These are phyloP conservation scores for Sarocladium oryzae DNA, from an alignment of 2,329 filamentous ascomycete genomes.

Conservation along the genomic window DNA sequence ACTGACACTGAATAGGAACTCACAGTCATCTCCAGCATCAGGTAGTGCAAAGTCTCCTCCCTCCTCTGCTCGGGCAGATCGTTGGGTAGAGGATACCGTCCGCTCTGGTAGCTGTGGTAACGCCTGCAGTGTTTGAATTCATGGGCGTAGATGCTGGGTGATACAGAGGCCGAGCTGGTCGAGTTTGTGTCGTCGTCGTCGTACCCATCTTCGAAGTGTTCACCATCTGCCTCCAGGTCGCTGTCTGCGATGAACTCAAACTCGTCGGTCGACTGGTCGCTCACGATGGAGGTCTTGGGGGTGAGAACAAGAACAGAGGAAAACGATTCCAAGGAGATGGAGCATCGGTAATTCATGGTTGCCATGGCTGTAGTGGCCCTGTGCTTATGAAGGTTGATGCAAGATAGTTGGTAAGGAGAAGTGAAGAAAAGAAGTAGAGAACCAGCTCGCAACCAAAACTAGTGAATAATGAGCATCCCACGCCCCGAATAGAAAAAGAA, in stretches of 20 bases:
- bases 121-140: slow-evolving; percentile 27
- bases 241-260: slow-evolving; percentile 21
- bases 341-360: slow-evolving; percentile 17
- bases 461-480: no score
- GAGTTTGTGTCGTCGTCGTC: slow-evolving; percentile 19
- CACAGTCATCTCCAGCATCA: slow-evolving; percentile 38
- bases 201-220: slow-evolving; percentile 14
- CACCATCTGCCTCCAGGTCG: slow-evolving; percentile 7
- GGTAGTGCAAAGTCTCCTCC: slow-evolving; percentile 38
- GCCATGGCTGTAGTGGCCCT: slow-evolving; percentile 6
- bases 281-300: not conserved
- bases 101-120: slow-evolving; percentile 38
- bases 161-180: slow-evolving; percentile 25
- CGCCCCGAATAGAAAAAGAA: no score
- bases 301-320: not conserved
- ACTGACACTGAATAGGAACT: not conserved
- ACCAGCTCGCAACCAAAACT: no score
- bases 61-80: slow-evolving; percentile 38
- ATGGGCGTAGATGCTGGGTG: slow-evolving; percentile 26
- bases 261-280: slow-evolving; percentile 21
- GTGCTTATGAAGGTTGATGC: not conserved
- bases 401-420: not conserved
- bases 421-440: not conserved
- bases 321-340: slow-evolving; percentile 19
- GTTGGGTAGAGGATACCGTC: slow-evolving; percentile 41